These are phyloP conservation scores for Cytospora schulzeri DNA, from an alignment of 2,329 filamentous ascomycete species.

Conservation along the genomic window DNA sequence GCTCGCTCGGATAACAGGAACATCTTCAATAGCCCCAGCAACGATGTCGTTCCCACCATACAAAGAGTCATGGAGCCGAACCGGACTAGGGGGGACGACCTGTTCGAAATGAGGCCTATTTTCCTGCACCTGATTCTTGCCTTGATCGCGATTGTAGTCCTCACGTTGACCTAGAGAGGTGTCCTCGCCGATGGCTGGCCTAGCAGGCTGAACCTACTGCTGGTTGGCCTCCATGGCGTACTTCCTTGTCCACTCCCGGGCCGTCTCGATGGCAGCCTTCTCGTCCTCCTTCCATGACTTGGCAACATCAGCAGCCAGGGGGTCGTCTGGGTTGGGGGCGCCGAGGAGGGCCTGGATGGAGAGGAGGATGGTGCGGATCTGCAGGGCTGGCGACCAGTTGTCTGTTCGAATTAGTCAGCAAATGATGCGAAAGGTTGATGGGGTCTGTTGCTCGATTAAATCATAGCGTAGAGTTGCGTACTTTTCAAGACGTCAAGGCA, in stretches of 20 bases:
- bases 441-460: conserved; percentile 3
- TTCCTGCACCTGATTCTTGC: not conserved
- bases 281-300: conserved; percentile 98
- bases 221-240: conserved; percentile 57
- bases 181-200: not conserved
- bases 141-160: not conserved
- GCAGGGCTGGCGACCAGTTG: conserved; percentile 97
- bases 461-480: conserved; percentile 47
- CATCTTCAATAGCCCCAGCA: not conserved
- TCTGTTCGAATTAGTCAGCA: conserved; percentile 52
- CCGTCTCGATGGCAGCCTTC: conserved; percentile 86
- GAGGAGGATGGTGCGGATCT: conserved; percentile 97
- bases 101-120: not conserved
- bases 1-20: not conserved
- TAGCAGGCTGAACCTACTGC: conserved; percentile 15
- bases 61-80: not conserved
- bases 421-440: not conserved
- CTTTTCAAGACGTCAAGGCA: conserved; percentile 97
- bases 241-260: conserved; percentile 86
- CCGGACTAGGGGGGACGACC: not conserved
- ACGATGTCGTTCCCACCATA: not conserved
- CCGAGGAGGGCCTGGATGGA: conserved; percentile 97
- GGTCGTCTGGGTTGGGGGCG: conserved; percentile 96
- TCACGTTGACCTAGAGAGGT: not conserved
- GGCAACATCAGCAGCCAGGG: conserved; percentile 95